Conservation (phyloP, 2,329 filamentous ascomycete genomes). For the Alternaria angustiovoidea region DNA sequence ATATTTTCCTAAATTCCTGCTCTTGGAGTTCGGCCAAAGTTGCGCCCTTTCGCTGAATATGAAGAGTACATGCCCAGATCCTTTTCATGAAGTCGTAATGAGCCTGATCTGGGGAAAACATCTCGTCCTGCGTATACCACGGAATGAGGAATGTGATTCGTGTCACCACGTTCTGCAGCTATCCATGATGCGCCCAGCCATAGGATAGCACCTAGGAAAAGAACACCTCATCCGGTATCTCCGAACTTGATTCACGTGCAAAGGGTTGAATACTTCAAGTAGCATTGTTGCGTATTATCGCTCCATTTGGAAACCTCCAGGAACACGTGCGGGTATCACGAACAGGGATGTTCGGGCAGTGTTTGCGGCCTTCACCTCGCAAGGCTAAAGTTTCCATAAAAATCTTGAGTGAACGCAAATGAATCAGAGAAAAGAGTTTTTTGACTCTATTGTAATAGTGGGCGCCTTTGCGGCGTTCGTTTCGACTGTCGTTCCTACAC, state of each 20-base stretch:
- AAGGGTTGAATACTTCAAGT: not conserved
- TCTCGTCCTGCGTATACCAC: too few relatives aligned
- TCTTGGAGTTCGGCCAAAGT: too few relatives aligned
- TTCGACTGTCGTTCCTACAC: not conserved
- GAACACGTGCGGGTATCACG: not conserved
- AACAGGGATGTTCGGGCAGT: not conserved
- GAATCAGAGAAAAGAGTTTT: not conserved
- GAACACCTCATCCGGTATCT: not conserved
- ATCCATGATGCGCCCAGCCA: not conserved
- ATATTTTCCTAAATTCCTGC: too few relatives aligned
- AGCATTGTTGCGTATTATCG: not conserved
- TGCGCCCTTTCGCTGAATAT: too few relatives aligned
- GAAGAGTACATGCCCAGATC: too few relatives aligned
- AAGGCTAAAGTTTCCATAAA: not conserved
- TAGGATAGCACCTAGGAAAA: not conserved
- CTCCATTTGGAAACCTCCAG: not conserved
- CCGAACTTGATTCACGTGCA: not conserved
- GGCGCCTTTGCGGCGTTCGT: not conserved
- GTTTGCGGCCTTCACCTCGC: not conserved
- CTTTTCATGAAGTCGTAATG: too few relatives aligned
- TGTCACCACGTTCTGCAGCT: not conserved
- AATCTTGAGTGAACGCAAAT: not conserved
- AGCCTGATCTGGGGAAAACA: too few relatives aligned
- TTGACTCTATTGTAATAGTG: not conserved
- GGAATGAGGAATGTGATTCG: too few relatives aligned